Conservation (phyloP, 306 rosid species). For the Ceratonia siliqua region DNA sequence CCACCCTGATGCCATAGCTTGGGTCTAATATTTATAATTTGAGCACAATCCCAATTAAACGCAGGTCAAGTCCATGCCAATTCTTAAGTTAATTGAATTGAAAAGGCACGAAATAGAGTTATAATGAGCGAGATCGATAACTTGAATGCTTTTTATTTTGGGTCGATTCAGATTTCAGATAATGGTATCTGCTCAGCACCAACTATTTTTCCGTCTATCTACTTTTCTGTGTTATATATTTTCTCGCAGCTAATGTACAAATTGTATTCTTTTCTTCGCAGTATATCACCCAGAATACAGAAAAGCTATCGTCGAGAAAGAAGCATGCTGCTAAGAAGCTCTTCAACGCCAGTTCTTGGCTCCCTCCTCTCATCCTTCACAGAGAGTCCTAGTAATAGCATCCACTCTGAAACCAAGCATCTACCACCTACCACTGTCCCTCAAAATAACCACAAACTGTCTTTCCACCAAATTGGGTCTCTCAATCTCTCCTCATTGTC, state of each 20-base stretch:
- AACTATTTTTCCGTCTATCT: background rate
- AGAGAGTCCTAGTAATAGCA: conserved; percentile 48
- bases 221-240: background rate
- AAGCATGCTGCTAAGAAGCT: conserved; percentile 77
- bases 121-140: background rate
- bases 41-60: background rate
- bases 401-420: conserved; percentile 51
- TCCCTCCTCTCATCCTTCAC: conserved; percentile 65
- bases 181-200: background rate
- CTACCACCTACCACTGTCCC: conserved; percentile 40
- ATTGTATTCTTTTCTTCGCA: background rate
- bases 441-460: conserved; percentile 37
- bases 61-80: background rate
- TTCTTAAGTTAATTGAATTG: background rate
- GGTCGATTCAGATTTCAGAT: background rate
- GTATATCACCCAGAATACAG: background rate
- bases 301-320: conserved; percentile 20
- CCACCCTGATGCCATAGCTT: too few species aligned
- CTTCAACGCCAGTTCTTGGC: conserved; percentile 90
- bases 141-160: background rate
- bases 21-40: background rate
- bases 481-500: conserved; percentile 42
- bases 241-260: conserved; percentile 5
- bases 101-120: background rate
- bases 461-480: conserved; percentile 44